These are phyloP conservation scores for Penicillium egyptiacum DNA, from an alignment of 495 filamentous ascomycete species.

Conservation along the genomic window DNA sequence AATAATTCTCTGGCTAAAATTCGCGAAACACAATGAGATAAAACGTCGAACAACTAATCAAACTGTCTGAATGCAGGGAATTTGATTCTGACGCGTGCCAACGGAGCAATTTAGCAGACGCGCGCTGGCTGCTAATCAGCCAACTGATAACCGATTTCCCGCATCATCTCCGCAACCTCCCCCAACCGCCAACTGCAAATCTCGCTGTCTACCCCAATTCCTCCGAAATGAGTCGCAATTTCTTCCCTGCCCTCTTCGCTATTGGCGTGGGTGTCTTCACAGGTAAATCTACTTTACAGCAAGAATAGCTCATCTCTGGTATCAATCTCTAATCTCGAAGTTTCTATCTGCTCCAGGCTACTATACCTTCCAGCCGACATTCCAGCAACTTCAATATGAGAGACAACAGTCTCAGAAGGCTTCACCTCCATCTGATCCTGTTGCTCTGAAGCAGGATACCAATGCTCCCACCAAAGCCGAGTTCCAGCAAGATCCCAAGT, in stretches of 20 bases:
- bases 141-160: slow-evolving; percentile 12
- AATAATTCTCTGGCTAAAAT: not conserved
- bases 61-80: not conserved
- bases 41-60: not conserved
- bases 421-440: not conserved
- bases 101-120: slow-evolving; percentile 19
- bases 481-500: not conserved
- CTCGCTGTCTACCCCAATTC: not conserved
- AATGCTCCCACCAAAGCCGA: not conserved
- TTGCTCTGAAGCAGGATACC: slow-evolving; percentile 2
- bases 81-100: slow-evolving; percentile 37
- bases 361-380: slow-evolving; percentile 35
- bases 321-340: slow-evolving; percentile 18
- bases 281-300: slow-evolving; percentile 22
- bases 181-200: slow-evolving; percentile 8
- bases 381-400: slow-evolving; percentile 25
- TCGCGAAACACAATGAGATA: not conserved
- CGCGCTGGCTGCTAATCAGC: slow-evolving; percentile 15
- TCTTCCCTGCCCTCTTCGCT: slow-evolving; percentile 39
- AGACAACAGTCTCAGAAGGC: slow-evolving; percentile 12
- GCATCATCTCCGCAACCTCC: slow-evolving; percentile 13
- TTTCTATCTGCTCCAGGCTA: slow-evolving; percentile 25
- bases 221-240: slow-evolving; percentile 43
- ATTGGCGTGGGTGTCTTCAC: slow-evolving; percentile 44
- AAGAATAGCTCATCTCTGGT: not conserved